Evolutionary conservation across 345 rosid genomes (phyloP), one percentile per base, ranked within the genome.

Genomic region (Psidium guajava): DNA sequence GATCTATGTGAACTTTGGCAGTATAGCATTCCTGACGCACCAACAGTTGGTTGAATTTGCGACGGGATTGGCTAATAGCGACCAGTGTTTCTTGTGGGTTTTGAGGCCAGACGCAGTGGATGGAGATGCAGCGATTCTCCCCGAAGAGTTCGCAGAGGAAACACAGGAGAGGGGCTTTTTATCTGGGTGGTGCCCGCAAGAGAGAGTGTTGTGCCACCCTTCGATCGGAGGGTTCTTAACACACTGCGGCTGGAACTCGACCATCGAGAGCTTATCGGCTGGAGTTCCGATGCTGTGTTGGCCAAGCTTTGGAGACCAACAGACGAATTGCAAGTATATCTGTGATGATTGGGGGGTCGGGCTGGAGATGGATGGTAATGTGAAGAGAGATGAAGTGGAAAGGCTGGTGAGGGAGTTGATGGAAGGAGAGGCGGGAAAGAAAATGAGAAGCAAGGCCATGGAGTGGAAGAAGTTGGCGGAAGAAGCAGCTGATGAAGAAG

Each of bases 311-410:
- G n/a, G n/a, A n/a, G n/a, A n/a, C n/a, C n/a, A n/a, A n/a, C n/a
- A n/a, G n/a, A n/a, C n/a, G n/a, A n/a, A n/a, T n/a, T n/a, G n/a
- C n/a, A n/a, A n/a, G n/a, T n/a, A n/a, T n/a, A n/a, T n/a, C n/a
- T n/a, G n/a, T n/a, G n/a, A n/a, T n/a, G n/a, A n/a, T n/a, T 83
- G n/a, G n/a, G n/a, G 85, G 54, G 74, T 90, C 6, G 93, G 94
- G 84, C 15, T 61, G 40, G 74, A 61, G 74, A 61, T 28, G 4
- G 42, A 61, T 28, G 83, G 36, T 13, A 52, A 91, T 25, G 93
- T 86, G 14, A 91, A 82, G 83, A 88, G 92, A 54, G 90, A 89
- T 24, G 84, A 83, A 56, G 91, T 92, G 28, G 82, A 90, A 82
- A 83, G 11, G n/a, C 83, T 87, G 36, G 90, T 90, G 52, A 85